Conservation (phyloP, 2,329 filamentous ascomycete species). For the Monosporascus sp. region DNA sequence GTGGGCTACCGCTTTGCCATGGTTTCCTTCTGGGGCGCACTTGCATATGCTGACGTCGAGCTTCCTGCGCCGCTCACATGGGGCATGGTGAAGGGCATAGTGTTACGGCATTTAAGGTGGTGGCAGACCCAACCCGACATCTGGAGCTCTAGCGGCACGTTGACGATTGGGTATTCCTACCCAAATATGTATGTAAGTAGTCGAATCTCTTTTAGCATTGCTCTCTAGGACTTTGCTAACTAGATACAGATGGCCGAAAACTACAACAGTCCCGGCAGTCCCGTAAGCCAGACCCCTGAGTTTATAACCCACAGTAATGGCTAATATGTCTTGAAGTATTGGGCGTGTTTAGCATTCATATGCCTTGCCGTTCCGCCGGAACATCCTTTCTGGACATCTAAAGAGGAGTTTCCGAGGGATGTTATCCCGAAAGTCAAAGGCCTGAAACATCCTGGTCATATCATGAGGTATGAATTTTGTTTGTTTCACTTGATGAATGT, state of each 20-base stretch:
- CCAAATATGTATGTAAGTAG: constrained; percentile 64
- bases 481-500: background rate
- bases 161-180: constrained; percentile 73
- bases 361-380: constrained; percentile 62
- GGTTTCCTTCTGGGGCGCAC: constrained; percentile 76
- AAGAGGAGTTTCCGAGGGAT: constrained; percentile 55
- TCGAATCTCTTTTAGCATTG: background rate
- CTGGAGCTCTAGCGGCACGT: constrained; percentile 68
- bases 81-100: constrained; percentile 73
- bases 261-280: constrained; percentile 71
- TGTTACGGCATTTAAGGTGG: constrained; percentile 70
- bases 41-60: constrained; percentile 71
- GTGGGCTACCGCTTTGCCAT: constrained; percentile 81
- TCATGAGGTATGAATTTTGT: constrained; percentile 45
- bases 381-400: constrained; percentile 70
- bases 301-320: too few relatives aligned
- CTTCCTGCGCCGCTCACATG: constrained; percentile 67
- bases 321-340: constrained; percentile 49
- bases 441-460: constrained; percentile 66
- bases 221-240: constrained; percentile 4
- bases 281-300: constrained; percentile 32
- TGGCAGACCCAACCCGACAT: constrained; percentile 73
- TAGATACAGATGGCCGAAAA: constrained; percentile 63
- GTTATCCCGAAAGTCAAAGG: constrained; percentile 55
- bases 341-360: constrained; percentile 75